phyloP scores from a whole-genome alignment of 2,329 filamentous ascomycete species.

The Phaeosphaeriaceae sp. region DNA sequence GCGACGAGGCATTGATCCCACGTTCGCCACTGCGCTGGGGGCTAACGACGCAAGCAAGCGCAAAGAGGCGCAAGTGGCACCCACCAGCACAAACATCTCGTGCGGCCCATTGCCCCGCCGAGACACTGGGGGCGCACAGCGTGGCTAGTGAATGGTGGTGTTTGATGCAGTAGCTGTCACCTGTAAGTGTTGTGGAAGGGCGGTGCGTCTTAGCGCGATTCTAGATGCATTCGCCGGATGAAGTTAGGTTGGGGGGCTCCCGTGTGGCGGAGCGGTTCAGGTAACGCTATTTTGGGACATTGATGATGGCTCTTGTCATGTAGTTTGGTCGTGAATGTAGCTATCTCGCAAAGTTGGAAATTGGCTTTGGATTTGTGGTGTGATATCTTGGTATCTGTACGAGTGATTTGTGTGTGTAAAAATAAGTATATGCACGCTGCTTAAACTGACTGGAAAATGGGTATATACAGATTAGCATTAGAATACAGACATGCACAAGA shows the following conservation, averaged over 20 bases:
- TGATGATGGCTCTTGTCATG: not conserved
- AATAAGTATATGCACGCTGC: not conserved
- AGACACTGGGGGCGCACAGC: not conserved
- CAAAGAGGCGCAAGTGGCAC: not conserved
- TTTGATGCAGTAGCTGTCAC: not conserved
- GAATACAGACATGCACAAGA: not conserved
- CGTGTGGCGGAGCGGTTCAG: conserved; percentile 8
- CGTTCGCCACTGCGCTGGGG: not conserved
- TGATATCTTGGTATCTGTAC: no score
- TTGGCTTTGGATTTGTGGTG: not conserved
- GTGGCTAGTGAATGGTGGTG: not conserved
- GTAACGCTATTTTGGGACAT: conserved; percentile 1
- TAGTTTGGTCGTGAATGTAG: no score
- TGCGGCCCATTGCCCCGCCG: not conserved
- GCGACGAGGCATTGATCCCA: not conserved
- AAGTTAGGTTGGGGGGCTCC: not conserved
- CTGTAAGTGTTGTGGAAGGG: not conserved
- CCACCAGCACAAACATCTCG: conserved; percentile 1
- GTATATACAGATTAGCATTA: conserved; percentile 5
- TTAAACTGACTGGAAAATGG: not conserved
- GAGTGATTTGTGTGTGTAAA: no score
- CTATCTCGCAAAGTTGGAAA: no score
- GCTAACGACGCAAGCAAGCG: not conserved
- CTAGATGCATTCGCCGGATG: not conserved
- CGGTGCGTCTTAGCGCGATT: not conserved